Percentiles rank a stretch among this genome's conserved stretches.
Evolutionary conservation across 176 grass and related monocot genomes (phyloP).

Genomic region (Musa troglodytarum): DNA sequence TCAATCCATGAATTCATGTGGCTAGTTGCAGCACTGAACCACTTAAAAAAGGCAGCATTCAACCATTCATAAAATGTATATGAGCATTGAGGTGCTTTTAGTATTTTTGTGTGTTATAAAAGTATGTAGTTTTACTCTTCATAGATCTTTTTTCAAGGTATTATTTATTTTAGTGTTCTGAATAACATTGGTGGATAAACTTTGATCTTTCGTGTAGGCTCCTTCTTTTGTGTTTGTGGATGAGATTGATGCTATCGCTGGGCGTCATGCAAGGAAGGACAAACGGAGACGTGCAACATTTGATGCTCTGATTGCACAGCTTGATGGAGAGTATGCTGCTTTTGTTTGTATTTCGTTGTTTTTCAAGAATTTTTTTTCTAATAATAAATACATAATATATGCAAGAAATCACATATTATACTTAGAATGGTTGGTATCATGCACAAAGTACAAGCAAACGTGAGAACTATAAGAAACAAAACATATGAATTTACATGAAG

Average conservation of each 20-base stretch:
- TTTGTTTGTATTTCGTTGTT: not conserved
- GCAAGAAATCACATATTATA: not conserved
- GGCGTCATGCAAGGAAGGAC: slow-evolving; percentile 32
- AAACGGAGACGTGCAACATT: slow-evolving; percentile 27
- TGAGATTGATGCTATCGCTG: slow-evolving; percentile 38
- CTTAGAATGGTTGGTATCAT: not conserved
- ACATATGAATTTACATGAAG: too few relatives aligned
- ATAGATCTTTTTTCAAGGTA: too few relatives aligned
- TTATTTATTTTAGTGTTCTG: too few relatives aligned
- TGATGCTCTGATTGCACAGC: slow-evolving; percentile 25
- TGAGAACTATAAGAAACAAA: not conserved
- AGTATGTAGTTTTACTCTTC: not conserved
- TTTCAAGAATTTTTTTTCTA: not conserved
- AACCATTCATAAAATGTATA: too few relatives aligned
- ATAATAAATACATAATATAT: not conserved
- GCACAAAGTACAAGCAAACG: not conserved
- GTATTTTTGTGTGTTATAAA: not conserved
- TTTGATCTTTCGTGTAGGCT: slow-evolving; percentile 7
- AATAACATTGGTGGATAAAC: too few relatives aligned
- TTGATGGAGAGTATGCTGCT: slow-evolving; percentile 25
- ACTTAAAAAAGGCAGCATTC: too few relatives aligned
- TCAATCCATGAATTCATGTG: too few relatives aligned
- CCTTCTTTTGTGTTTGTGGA: slow-evolving; percentile 38
- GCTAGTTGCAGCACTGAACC: too few relatives aligned
- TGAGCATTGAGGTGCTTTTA: not conserved